Conservation (phyloP, 352 stramenopile genomes). For the Globisporangium splendens region DNA sequence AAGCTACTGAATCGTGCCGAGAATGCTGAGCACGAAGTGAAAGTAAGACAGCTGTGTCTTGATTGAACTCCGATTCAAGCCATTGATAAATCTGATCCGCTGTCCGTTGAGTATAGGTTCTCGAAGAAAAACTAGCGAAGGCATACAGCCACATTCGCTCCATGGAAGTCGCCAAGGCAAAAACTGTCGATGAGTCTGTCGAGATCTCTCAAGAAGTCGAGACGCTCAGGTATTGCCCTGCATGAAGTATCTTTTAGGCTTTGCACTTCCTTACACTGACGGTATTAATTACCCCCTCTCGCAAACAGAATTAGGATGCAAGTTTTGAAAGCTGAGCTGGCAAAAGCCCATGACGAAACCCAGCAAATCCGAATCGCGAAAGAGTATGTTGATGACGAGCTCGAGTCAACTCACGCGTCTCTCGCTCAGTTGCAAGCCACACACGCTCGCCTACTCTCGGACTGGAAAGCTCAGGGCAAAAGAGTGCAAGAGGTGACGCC, state of each 20-base stretch:
- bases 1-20: slow-evolving; percentile 36
- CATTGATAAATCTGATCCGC: not conserved
- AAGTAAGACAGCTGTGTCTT: slow-evolving; percentile 11
- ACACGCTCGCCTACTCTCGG: slow-evolving; percentile 15
- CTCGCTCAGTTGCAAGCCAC: slow-evolving; percentile 11
- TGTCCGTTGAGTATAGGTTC: slow-evolving; percentile 13
- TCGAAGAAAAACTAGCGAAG: slow-evolving; percentile 29
- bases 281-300: not conserved
- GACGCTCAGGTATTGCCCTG: slow-evolving; percentile 9
- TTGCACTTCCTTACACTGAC: too few relatives aligned
- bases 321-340: slow-evolving; percentile 17
- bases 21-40: slow-evolving; percentile 38
- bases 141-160: slow-evolving; percentile 32
- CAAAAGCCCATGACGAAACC: slow-evolving; percentile 20
- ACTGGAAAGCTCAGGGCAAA: slow-evolving; percentile 15
- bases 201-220: slow-evolving; percentile 33
- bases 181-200: slow-evolving; percentile 28
- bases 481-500: slow-evolving; percentile 26
- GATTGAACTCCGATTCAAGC: not conserved
- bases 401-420: slow-evolving; percentile 11
- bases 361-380: slow-evolving; percentile 14
- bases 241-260: too few relatives aligned
- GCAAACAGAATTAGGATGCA: slow-evolving; percentile 15
- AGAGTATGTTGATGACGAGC: slow-evolving; percentile 19
- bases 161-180: slow-evolving; percentile 34